These are phyloP conservation scores for Dictyostelium intermedium DNA, from an alignment of 78 protist species.

Conservation along the genomic window DNA sequence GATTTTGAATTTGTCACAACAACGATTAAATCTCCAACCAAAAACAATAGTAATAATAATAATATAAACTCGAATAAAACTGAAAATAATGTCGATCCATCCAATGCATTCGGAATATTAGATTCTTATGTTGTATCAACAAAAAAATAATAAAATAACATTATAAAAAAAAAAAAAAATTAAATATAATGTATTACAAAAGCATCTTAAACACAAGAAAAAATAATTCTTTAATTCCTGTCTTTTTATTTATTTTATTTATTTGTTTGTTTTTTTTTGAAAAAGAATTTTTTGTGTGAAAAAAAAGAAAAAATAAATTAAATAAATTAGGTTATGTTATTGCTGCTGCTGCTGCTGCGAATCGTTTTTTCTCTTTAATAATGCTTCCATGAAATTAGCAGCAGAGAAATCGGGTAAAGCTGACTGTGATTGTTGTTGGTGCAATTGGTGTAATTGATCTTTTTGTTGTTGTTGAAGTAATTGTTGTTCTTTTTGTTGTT, in stretches of 20 bases:
- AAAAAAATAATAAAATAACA: slow-evolving; percentile 1
- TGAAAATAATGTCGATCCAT: background rate
- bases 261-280: background rate
- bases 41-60: background rate
- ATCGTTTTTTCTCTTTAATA: background rate
- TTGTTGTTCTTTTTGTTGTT: background rate
- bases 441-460: background rate
- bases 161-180: too few relatives aligned
- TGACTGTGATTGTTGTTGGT: background rate
- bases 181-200: too few relatives aligned
- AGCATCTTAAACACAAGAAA: background rate
- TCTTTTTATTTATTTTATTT: background rate
- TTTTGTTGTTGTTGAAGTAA: background rate
- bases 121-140: background rate
- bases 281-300: background rate
- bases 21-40: background rate
- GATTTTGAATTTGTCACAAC: background rate
- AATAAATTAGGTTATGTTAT: background rate
- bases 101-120: background rate
- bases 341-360: background rate
- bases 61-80: background rate
- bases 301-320: background rate
- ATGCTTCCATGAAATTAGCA: background rate
- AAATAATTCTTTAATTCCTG: background rate
- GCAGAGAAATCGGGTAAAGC: background rate